Conservation (phyloP, 192 early-diverging fungal genomes). For the Allomyces javanicus region DNA sequence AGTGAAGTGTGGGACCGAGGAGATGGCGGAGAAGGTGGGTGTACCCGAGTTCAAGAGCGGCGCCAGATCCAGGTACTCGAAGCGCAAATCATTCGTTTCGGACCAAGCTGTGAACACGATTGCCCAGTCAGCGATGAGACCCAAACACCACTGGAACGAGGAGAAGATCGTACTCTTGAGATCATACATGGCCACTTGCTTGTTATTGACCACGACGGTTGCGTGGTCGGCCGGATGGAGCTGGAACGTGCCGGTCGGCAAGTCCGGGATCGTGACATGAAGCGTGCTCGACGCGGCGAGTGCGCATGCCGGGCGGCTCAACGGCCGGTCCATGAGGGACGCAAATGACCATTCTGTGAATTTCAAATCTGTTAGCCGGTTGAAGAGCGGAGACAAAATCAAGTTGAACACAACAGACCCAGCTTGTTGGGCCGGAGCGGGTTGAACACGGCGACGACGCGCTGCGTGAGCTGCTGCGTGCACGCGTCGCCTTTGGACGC, state of each 20-base stretch:
- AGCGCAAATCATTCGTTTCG: no score
- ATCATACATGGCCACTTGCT: conserved; percentile 22
- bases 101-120: no score
- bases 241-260: conserved; percentile 7
- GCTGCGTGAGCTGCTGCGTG: conserved; percentile 37
- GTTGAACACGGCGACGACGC: conserved; percentile 62
- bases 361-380: background rate
- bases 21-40: no score
- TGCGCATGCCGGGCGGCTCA: conserved; percentile 22
- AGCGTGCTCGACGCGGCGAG: conserved; percentile 23
- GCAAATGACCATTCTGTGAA: conserved; percentile 23
- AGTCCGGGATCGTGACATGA: conserved; percentile 13
- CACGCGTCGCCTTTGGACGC: conserved; percentile 21
- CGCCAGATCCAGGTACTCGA: no score
- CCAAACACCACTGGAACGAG: no score
- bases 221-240: no score
- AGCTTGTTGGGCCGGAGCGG: conserved; percentile 20
- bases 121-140: no score
- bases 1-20: no score
- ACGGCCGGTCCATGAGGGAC: conserved; percentile 22
- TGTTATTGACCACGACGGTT: background rate
- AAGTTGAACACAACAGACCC: background rate
- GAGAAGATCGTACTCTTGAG: conserved; percentile 5
- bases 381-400: background rate
- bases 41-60: no score